phyloP scores from a whole-genome alignment of 176 grass and related monocot species.

The Melocanna baccifera region DNA sequence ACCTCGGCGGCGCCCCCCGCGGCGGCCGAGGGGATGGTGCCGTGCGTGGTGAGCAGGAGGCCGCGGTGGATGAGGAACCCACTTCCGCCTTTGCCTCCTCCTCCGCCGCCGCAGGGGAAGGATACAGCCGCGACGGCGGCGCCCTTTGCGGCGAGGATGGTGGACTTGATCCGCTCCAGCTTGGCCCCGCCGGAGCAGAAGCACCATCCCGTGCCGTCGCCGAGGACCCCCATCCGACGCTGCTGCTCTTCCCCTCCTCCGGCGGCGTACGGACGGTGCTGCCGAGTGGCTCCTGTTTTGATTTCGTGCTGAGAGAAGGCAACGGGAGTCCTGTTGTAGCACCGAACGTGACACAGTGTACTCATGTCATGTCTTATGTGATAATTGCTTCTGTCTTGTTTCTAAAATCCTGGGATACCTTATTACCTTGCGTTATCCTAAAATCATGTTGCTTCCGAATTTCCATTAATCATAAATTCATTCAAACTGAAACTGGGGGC shows the following conservation, averaged over 20 bases:
- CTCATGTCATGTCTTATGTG: conserved; percentile 27
- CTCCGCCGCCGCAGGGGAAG: conserved; percentile 8
- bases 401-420: conserved; percentile 32
- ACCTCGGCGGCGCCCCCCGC: conserved; percentile 62
- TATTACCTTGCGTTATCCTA: conserved; percentile 1
- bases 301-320: not conserved
- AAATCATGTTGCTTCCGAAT: not conserved
- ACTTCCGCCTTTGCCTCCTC: conserved; percentile 47
- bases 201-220: conserved; percentile 72
- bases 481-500: not conserved
- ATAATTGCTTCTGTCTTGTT: conserved; percentile 17
- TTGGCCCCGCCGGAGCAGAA: conserved; percentile 79
- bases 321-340: not conserved
- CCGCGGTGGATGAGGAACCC: conserved; percentile 83
- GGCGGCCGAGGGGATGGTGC: conserved; percentile 62
- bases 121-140: conserved; percentile 65
- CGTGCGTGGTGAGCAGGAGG: conserved; percentile 83
- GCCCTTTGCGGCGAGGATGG: conserved; percentile 64
- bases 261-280: not conserved
- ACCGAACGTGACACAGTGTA: conserved; percentile 43
- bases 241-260: not conserved
- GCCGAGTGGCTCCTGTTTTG: not conserved
- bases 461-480: not conserved
- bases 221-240: conserved; percentile 60
- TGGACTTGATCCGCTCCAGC: conserved; percentile 77